Percentiles rank a stretch among this genome's conserved stretches.
Evolutionary conservation across 2,329 filamentous ascomycete species (phyloP).

Genomic region (Periconia digitata): DNA sequence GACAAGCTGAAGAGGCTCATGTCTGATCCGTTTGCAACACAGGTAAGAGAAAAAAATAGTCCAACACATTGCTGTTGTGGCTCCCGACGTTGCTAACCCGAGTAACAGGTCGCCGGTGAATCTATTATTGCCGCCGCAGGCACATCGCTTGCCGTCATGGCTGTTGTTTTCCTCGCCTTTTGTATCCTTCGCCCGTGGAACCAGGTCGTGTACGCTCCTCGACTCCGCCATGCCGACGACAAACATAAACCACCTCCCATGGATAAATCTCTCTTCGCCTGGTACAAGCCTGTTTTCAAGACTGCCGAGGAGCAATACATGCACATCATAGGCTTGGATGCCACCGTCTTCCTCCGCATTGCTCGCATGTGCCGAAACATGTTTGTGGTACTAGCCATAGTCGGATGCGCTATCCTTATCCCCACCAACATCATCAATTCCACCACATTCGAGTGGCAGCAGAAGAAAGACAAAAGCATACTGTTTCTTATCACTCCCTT

Average conservation of each 20-base stretch:
- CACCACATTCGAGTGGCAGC: slow-evolving; percentile 13
- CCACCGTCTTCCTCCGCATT: slow-evolving; percentile 85
- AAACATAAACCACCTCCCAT: slow-evolving; percentile 86
- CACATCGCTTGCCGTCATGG: slow-evolving; percentile 75
- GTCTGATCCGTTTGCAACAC: slow-evolving; percentile 28
- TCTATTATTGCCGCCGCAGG: slow-evolving; percentile 78
- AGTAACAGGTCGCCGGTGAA: slow-evolving; percentile 54
- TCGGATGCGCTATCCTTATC: slow-evolving; percentile 77
- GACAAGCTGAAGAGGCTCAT: slow-evolving; percentile 35
- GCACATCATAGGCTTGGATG: slow-evolving; percentile 86
- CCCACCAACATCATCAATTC: slow-evolving; percentile 68
- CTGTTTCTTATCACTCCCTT: slow-evolving; percentile 44
- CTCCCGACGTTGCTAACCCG: slow-evolving; percentile 13
- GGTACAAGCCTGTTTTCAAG: slow-evolving; percentile 76
- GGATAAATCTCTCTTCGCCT: slow-evolving; percentile 84
- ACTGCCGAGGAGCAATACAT: slow-evolving; percentile 78
- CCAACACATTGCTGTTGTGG: neutral
- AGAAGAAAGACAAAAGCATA: slow-evolving; percentile 11
- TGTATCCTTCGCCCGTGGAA: slow-evolving; percentile 90
- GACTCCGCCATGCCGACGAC: slow-evolving; percentile 87
- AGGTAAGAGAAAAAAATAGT: slow-evolving; percentile 24
- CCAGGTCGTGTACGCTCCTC: slow-evolving; percentile 89
- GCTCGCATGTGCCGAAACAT: slow-evolving; percentile 90
- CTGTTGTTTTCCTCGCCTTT: slow-evolving; percentile 76
- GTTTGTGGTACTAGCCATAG: slow-evolving; percentile 70